Evolutionary conservation across 2,329 filamentous ascomycete species (phyloP), one percentile per base, ranked within the genome.

Genomic region (Didymella pomorum): DNA sequence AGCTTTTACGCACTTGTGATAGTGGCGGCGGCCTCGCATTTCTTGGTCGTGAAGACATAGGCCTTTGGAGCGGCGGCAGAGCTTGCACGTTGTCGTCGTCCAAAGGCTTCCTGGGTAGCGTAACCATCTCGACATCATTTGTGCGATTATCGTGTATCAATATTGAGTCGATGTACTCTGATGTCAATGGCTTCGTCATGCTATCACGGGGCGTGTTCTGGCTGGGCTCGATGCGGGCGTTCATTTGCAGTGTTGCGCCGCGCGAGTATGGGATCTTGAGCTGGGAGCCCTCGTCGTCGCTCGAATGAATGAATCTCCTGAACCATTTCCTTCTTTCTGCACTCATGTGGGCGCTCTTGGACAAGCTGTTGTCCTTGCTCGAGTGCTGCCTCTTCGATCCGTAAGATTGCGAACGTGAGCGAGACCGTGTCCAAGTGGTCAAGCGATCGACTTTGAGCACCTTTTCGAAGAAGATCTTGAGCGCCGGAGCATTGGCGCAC

Each of bases 401-500:
- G 8, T 23, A 18, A 1, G 48, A 33, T 7, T 43, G 37, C 10
- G 48, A 43, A 9, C 26, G 18, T 20, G 39, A 43, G 3, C 48
- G 48, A 9, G 48, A 43, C 18, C 37, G 37, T 16, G 37, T 51
- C 48, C 48, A 43, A 16, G 18, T 51, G 16, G 37, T 51, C 11
- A 51, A 8, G 16, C 41, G 31, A 10, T 35, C 41, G 9, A 46
- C 43, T 26, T 45, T 54, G 46, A 69, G 52, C 39, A 58, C 53
- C 5, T 60, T 56, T 23, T 33, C 58, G 49, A 65, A 68, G 50
- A 71, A 69, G 10, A 61, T 62, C 35, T 70, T 71, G 14, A 70
- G 59, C 4, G 67, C 64, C 2, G 69, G 69, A 3, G 62, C 63
- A 35, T 70, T 71, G 1, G 64, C 69, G 51, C 67, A 72, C 39